These are phyloP conservation scores for Solanum megistacrolobum DNA, from an alignment of 257 asterid genomes.

Conservation along the genomic window DNA sequence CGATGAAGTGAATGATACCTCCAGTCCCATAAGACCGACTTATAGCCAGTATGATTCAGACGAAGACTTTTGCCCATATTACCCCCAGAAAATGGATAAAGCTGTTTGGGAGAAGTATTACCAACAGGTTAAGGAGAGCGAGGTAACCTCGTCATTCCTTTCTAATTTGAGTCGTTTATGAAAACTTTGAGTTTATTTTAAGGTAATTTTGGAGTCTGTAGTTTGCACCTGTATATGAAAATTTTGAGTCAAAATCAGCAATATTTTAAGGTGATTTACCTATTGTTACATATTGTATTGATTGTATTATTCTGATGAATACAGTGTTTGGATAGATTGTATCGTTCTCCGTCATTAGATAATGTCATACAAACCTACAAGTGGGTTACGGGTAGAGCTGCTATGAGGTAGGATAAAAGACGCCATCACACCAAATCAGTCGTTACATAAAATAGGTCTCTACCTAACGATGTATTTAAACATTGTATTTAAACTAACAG, in stretches of 20 bases:
- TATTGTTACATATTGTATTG: too few relatives aligned
- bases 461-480: too few relatives aligned
- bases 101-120: neutral
- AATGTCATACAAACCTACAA: neutral
- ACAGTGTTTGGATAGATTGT: neutral
- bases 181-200: neutral
- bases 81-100: neutral
- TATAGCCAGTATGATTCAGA: neutral
- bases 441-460: neutral
- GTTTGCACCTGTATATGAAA: neutral
- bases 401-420: neutral
- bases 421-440: neutral
- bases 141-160: neutral
- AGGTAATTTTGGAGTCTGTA: neutral
- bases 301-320: neutral
- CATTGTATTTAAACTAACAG: too few relatives aligned
- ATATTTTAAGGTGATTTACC: neutral
- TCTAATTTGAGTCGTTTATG: neutral
- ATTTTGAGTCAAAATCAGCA: neutral
- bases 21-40: neutral
- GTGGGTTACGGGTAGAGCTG: neutral
- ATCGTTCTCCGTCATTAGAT: neutral
- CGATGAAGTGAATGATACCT: neutral
- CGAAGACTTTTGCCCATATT: neutral
- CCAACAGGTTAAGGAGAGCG: neutral